A percentile compares a stretch with the other conserved stretches of the same genome.
phyloP scores from a whole-genome alignment of 169 alveolate genomes.

The Eimeria falciformis region DNA sequence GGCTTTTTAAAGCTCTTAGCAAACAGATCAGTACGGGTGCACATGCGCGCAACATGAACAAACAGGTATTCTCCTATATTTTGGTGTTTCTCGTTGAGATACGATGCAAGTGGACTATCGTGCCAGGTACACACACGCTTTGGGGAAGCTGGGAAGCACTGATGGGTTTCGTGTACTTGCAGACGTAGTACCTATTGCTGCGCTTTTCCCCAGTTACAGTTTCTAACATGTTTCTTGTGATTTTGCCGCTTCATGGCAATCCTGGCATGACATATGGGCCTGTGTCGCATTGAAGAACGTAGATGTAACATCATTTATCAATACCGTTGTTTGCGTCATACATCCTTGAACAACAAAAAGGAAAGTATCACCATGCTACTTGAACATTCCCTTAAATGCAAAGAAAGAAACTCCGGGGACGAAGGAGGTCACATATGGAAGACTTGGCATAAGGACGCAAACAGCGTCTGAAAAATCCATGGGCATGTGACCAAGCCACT shows the following conservation, averaged over 20 bases:
- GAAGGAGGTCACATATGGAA: slow-evolving; percentile 19
- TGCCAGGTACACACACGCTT: slow-evolving; percentile 49
- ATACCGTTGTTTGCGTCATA: background rate
- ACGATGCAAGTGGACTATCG: slow-evolving; percentile 15
- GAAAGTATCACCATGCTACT: slow-evolving; percentile 16
- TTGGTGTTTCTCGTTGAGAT: background rate
- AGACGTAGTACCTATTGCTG: slow-evolving; percentile 19
- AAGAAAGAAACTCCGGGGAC: slow-evolving; percentile 47
- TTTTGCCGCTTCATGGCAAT: slow-evolving; percentile 57
- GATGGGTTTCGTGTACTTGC: slow-evolving; percentile 33
- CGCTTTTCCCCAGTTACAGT: slow-evolving; percentile 39
- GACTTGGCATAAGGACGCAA: slow-evolving; percentile 43
- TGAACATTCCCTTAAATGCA: slow-evolving; percentile 48
- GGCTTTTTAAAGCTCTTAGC: slow-evolving; percentile 15
- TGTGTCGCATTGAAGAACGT: background rate
- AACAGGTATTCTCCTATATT: background rate
- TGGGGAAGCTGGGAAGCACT: background rate
- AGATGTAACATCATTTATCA: background rate
- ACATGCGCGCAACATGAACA: slow-evolving; percentile 8
- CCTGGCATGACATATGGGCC: slow-evolving; percentile 66
- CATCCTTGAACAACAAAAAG: background rate
- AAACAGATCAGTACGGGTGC: background rate
- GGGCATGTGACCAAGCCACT: slow-evolving; percentile 7
- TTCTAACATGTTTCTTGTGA: slow-evolving; percentile 53
- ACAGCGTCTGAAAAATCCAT: slow-evolving; percentile 28